Conservation (phyloP, 2,329 filamentous ascomycete species). For the Penicillium sp. region DNA sequence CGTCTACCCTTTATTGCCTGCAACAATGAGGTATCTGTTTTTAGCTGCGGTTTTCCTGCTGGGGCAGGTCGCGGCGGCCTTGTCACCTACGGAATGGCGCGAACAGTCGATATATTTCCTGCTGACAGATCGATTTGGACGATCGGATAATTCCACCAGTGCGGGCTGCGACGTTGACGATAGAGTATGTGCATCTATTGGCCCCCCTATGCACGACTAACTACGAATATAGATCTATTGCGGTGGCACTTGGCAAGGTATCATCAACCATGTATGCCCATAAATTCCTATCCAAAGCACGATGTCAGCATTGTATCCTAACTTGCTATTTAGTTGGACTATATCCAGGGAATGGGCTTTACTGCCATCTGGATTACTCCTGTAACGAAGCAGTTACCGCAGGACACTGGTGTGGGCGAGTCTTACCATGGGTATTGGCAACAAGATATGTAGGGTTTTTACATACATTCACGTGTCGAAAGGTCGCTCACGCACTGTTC, state of each 20-base stretch:
- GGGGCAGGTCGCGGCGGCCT: conserved; percentile 20
- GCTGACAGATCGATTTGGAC: conserved; percentile 45
- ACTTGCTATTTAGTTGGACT: conserved; percentile 40
- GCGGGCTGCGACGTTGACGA: conserved; percentile 30
- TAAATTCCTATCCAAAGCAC: not conserved
- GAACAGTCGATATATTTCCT: conserved; percentile 46
- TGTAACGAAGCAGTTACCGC: conserved; percentile 39
- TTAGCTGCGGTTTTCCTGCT: conserved; percentile 6
- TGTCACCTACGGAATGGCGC: conserved; percentile 39
- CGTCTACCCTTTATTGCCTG: too few species aligned
- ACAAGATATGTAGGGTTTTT: conserved; percentile 41
- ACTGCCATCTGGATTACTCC: conserved; percentile 51
- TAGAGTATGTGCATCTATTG: conserved; percentile 17
- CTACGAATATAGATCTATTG: conserved; percentile 46
- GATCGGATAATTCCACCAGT: conserved; percentile 38
- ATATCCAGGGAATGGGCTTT: conserved; percentile 50
- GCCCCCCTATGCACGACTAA: not conserved
- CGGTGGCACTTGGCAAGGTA: conserved; percentile 47
- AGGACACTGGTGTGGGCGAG: conserved; percentile 39
- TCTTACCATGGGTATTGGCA: conserved; percentile 53
- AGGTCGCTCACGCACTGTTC: conserved; percentile 30
- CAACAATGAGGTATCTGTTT: not conserved
- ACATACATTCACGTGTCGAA: conserved; percentile 46
- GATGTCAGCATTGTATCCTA: not conserved
- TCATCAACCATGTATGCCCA: conserved; percentile 40